Percentiles rank a stretch among this genome's conserved stretches.
Conservation (phyloP, 139 green algal species). For the Pycnococcus provasolii region DNA sequence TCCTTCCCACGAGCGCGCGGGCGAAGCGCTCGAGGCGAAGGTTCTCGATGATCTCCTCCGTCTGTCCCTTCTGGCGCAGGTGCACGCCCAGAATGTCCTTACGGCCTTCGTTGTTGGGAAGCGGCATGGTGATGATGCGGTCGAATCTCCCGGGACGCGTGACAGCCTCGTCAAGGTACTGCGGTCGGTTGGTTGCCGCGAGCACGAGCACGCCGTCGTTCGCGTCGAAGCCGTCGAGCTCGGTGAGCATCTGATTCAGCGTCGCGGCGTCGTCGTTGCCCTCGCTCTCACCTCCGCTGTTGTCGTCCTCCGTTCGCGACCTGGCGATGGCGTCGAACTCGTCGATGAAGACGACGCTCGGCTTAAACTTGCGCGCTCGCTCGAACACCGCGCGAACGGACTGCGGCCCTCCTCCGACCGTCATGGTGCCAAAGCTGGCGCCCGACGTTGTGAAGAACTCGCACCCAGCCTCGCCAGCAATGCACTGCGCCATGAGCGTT, state of each 20-base stretch:
- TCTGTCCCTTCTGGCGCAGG: conserved; percentile 60
- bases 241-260: conserved; percentile 34
- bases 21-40: conserved; percentile 69
- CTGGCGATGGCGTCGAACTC: conserved; percentile 87
- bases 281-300: neutral
- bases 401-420: no score
- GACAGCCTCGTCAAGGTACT: conserved; percentile 78
- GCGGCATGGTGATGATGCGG: conserved; percentile 79
- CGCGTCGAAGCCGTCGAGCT: conserved; percentile 95
- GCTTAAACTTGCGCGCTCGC: conserved; percentile 58
- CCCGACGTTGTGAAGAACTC: conserved; percentile 72
- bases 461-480: conserved; percentile 54
- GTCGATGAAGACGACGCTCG: conserved; percentile 95
- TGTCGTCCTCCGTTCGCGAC: neutral
- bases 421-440: conserved; percentile 15
- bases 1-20: conserved; percentile 73
- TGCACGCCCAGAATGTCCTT: conserved; percentile 82
- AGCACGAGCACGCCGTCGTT: conserved; percentile 88
- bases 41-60: conserved; percentile 28
- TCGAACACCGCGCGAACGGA: neutral
- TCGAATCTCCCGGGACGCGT: conserved; percentile 87
- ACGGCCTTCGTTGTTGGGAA: conserved; percentile 68
- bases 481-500: conserved; percentile 77
- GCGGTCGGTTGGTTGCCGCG: conserved; percentile 89
- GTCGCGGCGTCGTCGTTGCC: conserved; percentile 27